Base-by-base conservation (phyloP, 2,329 filamentous ascomycete species). In the Calonectria ilicicola region DNA sequence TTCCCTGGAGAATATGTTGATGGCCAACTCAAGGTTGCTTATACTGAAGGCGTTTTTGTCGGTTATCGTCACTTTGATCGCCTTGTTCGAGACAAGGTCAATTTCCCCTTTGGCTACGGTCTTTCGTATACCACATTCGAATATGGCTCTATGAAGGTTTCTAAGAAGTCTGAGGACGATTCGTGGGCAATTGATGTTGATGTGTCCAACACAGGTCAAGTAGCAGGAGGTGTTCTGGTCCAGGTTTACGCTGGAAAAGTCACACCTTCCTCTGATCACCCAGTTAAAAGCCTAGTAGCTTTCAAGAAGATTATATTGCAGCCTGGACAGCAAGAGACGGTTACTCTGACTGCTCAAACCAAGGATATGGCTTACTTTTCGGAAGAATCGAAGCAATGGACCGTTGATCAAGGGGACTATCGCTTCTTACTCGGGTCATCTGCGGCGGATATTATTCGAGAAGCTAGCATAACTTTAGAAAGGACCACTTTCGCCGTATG, bases 21-120 rank as follows among this genome's bases (percentile, higher is more conserved):
- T 23, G 77, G 76, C 0, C 88, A 89, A 67, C 86, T 90, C 62
- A 87, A 89, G 73, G 90, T 91, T 2, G 83, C 91, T 2, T 93
- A 93, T 75, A 90, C 89, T 19, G 92, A 93, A 81, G 92, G 91
- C 56, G 87, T 93, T 58, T 93, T 91, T 79, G 87, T 93, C 38
- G 92, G 92, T 1, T 93, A 93, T 80, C 86, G 91, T 26, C 92
- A 90, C 83, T 93, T 92, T 77, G 91, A 94, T 78, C 91, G 89
- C 75, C 35, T 74, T 21, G 27, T 53, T 0, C 21, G 27, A 8
- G 51, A 65, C 40, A 72, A 68, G 44, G 72, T 73, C 42, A 73
- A 73, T 65, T 74, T 74, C 14, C 66, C 66, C 2, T 74, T 74
- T 19, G 72, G 72, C 47, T 68, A 67, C 29, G 72, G 72, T 15